Evolutionary conservation across 2,329 filamentous ascomycete species (phyloP).

Genomic region (Thelonectria discophora): DNA sequence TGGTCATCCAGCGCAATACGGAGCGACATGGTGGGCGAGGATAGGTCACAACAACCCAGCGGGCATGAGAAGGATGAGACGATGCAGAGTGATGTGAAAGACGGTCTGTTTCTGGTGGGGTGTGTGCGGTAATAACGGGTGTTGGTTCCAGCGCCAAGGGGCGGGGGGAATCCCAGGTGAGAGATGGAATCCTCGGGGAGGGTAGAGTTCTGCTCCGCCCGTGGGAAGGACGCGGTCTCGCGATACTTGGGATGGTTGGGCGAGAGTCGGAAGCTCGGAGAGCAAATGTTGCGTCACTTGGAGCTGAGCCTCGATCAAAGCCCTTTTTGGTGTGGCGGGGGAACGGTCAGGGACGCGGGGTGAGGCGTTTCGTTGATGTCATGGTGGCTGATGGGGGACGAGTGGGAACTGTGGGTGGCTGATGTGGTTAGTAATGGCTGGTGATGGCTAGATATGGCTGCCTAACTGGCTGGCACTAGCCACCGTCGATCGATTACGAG

Average conservation of each 20-base stretch:
- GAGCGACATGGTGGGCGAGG: conserved; percentile 65
- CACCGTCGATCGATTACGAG: background rate
- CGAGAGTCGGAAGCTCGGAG: conserved; percentile 18
- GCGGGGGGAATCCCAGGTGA: conserved; percentile 9
- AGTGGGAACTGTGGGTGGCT: background rate
- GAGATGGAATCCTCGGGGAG: conserved; percentile 14
- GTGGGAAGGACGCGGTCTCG: conserved; percentile 18
- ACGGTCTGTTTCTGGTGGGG: conserved; percentile 17
- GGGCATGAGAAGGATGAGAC: conserved; percentile 24
- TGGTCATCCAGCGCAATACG: conserved; percentile 72
- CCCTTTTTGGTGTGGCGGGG: conserved; percentile 20
- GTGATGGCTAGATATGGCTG: too few relatives aligned
- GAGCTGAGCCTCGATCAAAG: conserved; percentile 38
- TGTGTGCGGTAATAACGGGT: conserved; percentile 24
- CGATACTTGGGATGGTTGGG: conserved; percentile 4
- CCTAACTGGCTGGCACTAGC: too few relatives aligned
- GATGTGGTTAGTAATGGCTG: too few relatives aligned
- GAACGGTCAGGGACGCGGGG: conserved; percentile 19
- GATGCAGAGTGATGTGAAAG: conserved; percentile 14
- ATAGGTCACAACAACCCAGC: conserved; percentile 13
- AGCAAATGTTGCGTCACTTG: conserved; percentile 24
- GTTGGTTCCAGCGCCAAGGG: conserved; percentile 19
- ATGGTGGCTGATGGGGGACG: conserved; percentile 11
- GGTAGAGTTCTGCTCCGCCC: conserved; percentile 21
- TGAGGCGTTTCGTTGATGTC: conserved; percentile 23